These are phyloP conservation scores for Rutidosis leptorrhynchoides DNA, from an alignment of 129 eudicot genomes.

Conservation along the genomic window DNA sequence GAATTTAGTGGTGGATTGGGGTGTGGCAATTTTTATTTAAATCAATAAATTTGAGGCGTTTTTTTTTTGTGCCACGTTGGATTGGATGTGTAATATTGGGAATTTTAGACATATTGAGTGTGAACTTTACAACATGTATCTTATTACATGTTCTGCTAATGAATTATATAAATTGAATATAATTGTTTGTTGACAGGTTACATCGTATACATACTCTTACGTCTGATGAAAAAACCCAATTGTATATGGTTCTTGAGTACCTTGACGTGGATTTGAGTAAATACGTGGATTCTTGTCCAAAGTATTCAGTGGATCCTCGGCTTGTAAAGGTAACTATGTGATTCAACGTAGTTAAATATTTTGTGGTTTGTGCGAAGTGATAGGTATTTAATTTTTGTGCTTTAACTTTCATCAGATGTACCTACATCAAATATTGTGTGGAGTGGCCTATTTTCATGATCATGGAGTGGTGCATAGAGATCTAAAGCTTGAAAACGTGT, in stretches of 20 bases:
- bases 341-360: neutral
- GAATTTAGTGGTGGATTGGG: no score
- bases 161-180: neutral
- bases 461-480: conserved; percentile 91
- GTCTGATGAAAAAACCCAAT: conserved; percentile 64
- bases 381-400: neutral
- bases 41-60: no score
- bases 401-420: conserved; percentile 55
- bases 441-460: conserved; percentile 89
- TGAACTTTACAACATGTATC: neutral
- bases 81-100: no score
- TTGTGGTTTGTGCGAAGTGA: no score
- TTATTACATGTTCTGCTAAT: neutral
- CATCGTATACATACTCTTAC: conserved; percentile 87
- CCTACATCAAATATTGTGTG: no score
- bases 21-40: no score
- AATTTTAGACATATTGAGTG: no score
- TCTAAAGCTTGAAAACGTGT: conserved; percentile 87
- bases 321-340: conserved; percentile 59
- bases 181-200: conserved; percentile 50
- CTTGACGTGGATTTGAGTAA: conserved; percentile 84
- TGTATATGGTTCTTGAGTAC: conserved; percentile 89
- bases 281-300: conserved; percentile 83
- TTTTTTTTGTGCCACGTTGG: no score
- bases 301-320: conserved; percentile 69